Percentiles rank a stretch among this genome's conserved stretches.
These are phyloP conservation scores for Hibiscus mutabilis DNA, from an alignment of 345 rosid genomes.

Conservation along the genomic window DNA sequence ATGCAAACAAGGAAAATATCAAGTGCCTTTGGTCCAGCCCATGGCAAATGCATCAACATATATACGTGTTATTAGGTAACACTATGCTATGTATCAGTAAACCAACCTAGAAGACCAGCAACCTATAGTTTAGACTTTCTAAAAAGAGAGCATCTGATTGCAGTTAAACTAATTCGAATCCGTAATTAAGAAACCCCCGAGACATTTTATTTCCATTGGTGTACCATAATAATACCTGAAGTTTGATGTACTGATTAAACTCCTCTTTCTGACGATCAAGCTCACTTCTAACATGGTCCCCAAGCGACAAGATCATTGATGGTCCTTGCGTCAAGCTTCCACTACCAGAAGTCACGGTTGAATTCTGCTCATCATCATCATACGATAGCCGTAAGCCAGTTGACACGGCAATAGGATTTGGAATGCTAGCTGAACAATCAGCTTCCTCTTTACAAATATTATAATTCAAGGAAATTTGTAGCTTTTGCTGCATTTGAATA, in stretches of 20 bases:
- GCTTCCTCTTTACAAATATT: slow-evolving; percentile 47
- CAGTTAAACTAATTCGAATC: background rate
- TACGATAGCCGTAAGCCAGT: slow-evolving; percentile 78
- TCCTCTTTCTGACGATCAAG: slow-evolving; percentile 68
- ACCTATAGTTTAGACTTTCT: background rate
- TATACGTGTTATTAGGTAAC: background rate
- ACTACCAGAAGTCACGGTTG: slow-evolving; percentile 66
- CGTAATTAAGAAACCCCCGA: no score
- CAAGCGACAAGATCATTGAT: slow-evolving; percentile 49
- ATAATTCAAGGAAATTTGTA: slow-evolving; percentile 59
- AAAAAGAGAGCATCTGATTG: background rate
- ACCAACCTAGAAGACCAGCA: background rate
- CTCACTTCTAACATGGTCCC: slow-evolving; percentile 46
- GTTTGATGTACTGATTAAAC: slow-evolving; percentile 53
- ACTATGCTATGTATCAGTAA: background rate
- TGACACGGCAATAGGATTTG: slow-evolving; percentile 54
- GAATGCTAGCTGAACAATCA: slow-evolving; percentile 39
- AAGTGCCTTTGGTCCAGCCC: background rate
- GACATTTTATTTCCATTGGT: background rate
- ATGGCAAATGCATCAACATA: background rate
- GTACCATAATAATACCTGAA: slow-evolving; percentile 41
- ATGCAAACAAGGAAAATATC: background rate
- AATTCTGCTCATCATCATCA: slow-evolving; percentile 78
- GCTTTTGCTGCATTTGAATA: slow-evolving; percentile 51
- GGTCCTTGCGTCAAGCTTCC: slow-evolving; percentile 54